Conservation (phyloP, 768 basidiomycete genomes). For the Chalciporus piperatus region DNA sequence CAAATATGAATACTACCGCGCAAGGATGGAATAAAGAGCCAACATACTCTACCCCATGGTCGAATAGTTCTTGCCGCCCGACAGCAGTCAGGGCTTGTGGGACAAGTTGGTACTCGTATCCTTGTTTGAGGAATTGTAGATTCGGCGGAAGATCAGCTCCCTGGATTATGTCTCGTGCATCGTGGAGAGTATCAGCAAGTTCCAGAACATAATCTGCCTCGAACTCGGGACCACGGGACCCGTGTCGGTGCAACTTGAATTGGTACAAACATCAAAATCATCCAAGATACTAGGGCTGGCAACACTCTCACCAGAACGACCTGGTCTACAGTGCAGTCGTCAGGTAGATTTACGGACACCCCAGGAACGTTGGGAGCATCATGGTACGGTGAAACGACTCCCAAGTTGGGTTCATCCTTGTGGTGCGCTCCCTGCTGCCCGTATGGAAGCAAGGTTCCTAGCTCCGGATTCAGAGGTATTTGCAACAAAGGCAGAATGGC, state of each 20-base stretch:
- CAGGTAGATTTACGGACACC: slow-evolving; percentile 29
- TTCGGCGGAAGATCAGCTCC: slow-evolving; percentile 30
- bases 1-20: not conserved
- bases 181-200: slow-evolving; percentile 33
- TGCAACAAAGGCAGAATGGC: slow-evolving; percentile 10
- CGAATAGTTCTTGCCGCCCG: slow-evolving; percentile 38
- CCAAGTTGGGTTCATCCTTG: slow-evolving; percentile 21
- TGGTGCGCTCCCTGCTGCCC: not conserved
- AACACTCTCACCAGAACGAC: slow-evolving; percentile 34
- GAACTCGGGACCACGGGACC: slow-evolving; percentile 36
- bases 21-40: not conserved
- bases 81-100: slow-evolving; percentile 36
- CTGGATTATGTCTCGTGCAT: slow-evolving; percentile 21
- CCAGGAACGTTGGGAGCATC: slow-evolving; percentile 29
- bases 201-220: slow-evolving; percentile 32
- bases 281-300: too few relatives aligned
- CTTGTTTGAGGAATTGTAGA: slow-evolving; percentile 37
- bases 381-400: slow-evolving; percentile 38
- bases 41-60: slow-evolving; percentile 38
- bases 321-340: slow-evolving; percentile 39
- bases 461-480: not conserved
- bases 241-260: slow-evolving; percentile 40
- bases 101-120: slow-evolving; percentile 33
- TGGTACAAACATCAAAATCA: not conserved
- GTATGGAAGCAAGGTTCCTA: not conserved